Percentiles rank a stretch among this genome's conserved stretches.
These are phyloP conservation scores for Prunus campanulata DNA, from an alignment of 306 rosid genomes.

Conservation along the genomic window DNA sequence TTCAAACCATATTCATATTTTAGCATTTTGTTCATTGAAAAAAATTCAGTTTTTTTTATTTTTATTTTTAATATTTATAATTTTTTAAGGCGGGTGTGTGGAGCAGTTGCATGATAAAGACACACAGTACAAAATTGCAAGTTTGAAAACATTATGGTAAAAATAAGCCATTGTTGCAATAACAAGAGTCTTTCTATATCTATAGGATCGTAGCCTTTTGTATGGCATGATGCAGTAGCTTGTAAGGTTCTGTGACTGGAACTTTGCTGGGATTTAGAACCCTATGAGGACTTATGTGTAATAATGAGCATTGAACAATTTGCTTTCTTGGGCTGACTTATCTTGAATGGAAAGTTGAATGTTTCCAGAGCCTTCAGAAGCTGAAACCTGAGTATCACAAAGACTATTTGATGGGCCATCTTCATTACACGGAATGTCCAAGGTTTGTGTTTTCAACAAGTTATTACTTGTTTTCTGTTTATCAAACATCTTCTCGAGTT, in stretches of 20 bases:
- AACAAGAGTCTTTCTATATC: neutral
- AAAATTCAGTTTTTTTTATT: too few relatives aligned
- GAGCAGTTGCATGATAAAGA: too few relatives aligned
- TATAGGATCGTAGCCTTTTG: neutral
- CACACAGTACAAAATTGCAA: too few relatives aligned
- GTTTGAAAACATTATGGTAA: neutral
- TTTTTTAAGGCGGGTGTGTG: too few relatives aligned
- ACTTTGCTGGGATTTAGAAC: neutral
- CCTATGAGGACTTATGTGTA: neutral
- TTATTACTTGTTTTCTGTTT: slow-evolving; percentile 27
- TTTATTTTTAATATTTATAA: too few relatives aligned
- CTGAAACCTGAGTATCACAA: slow-evolving; percentile 13
- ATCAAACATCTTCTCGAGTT: slow-evolving; percentile 44
- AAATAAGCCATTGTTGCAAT: slow-evolving; percentile 1
- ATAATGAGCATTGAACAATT: neutral
- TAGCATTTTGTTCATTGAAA: too few relatives aligned
- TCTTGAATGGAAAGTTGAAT: slow-evolving; percentile 28
- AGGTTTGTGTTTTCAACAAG: slow-evolving; percentile 16
- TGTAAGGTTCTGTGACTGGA: neutral
- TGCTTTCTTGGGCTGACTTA: slow-evolving; percentile 21
- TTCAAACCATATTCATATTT: too few relatives aligned
- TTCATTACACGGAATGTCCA: slow-evolving; percentile 6
- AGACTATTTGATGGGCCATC: slow-evolving; percentile 16
- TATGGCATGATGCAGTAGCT: neutral
- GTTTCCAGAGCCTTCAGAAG: slow-evolving; percentile 14